A percentile compares a stretch with the other conserved stretches of the same genome.
Evolutionary conservation across 2,329 filamentous ascomycete species (phyloP).

Genomic region (Xylariaceae sp.): DNA sequence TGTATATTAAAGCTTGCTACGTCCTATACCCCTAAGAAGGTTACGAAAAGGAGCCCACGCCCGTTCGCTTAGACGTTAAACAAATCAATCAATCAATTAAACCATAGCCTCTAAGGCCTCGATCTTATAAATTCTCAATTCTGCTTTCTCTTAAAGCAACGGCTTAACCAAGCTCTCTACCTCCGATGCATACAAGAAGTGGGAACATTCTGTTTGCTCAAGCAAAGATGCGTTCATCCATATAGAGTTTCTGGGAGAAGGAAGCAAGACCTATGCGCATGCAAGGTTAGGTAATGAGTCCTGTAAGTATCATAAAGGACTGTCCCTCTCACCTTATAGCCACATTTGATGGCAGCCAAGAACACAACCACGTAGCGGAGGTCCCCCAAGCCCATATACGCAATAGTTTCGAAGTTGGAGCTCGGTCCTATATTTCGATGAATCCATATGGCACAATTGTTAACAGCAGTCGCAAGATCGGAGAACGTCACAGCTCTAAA

Average conservation of each 20-base stretch:
- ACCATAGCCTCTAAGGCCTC: constrained; percentile 3
- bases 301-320: not conserved
- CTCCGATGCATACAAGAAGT: constrained; percentile 8
- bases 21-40: too few relatives aligned
- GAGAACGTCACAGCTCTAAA: constrained; percentile 5
- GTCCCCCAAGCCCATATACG: constrained; percentile 15
- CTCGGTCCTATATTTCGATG: not conserved
- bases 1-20: too few relatives aligned
- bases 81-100: too few relatives aligned
- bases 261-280: constrained; percentile 10
- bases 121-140: not conserved
- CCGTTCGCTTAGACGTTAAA: too few relatives aligned
- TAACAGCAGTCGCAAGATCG: constrained; percentile 4
- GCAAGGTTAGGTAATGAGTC: not conserved
- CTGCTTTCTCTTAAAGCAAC: not conserved
- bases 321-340: constrained; percentile 5
- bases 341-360: constrained; percentile 12
- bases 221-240: constrained; percentile 9
- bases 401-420: constrained; percentile 9
- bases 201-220: constrained; percentile 5
- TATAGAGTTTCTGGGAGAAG: constrained; percentile 10
- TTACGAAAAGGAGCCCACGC: too few relatives aligned
- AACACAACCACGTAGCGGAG: constrained; percentile 13
- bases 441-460: constrained; percentile 1
- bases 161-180: not conserved